Evolutionary conservation across 768 basidiomycete species (phyloP).

Genomic region (Boletus bicolor): DNA sequence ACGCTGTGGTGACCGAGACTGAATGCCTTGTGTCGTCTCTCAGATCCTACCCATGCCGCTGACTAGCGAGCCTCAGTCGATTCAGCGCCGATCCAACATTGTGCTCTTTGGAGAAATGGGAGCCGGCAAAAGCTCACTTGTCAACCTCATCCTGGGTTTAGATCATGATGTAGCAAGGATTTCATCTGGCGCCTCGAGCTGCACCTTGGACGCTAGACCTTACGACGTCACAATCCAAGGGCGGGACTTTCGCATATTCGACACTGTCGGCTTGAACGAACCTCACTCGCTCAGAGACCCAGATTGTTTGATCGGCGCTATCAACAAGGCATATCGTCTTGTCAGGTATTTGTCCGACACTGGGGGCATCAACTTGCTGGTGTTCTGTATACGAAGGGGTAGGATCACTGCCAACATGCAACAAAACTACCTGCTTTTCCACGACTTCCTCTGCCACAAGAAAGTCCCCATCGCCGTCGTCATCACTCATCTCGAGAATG

Average conservation of each 20-base stretch:
- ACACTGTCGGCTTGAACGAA: constrained; percentile 34
- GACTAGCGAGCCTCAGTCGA: constrained; percentile 9
- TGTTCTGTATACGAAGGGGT: constrained; percentile 37
- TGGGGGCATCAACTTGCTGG: constrained; percentile 39
- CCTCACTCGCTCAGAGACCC: constrained; percentile 25
- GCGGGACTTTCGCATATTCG: constrained; percentile 29
- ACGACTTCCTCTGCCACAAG: constrained; percentile 32
- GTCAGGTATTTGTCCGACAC: constrained; percentile 28
- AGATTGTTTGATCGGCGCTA: constrained; percentile 26
- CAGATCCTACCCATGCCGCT: constrained; percentile 1
- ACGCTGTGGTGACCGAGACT: not conserved
- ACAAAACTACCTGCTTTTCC: constrained; percentile 33
- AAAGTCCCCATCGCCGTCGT: constrained; percentile 33
- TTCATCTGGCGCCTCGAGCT: constrained; percentile 32
- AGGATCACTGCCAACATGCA: constrained; percentile 28
- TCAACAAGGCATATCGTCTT: constrained; percentile 35
- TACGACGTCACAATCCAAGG: constrained; percentile 25
- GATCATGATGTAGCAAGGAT: constrained; percentile 24
- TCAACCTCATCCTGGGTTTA: constrained; percentile 38
- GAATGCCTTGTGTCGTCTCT: not conserved
- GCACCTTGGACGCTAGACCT: constrained; percentile 31
- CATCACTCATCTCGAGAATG: constrained; percentile 35
- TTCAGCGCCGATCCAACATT: constrained; percentile 19
- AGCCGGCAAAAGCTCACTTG: constrained; percentile 40
- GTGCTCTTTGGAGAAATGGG: constrained; percentile 32